Evolutionary conservation across 352 stramenopile genomes (phyloP).

Genomic region (Thraustochytrium sp.): DNA sequence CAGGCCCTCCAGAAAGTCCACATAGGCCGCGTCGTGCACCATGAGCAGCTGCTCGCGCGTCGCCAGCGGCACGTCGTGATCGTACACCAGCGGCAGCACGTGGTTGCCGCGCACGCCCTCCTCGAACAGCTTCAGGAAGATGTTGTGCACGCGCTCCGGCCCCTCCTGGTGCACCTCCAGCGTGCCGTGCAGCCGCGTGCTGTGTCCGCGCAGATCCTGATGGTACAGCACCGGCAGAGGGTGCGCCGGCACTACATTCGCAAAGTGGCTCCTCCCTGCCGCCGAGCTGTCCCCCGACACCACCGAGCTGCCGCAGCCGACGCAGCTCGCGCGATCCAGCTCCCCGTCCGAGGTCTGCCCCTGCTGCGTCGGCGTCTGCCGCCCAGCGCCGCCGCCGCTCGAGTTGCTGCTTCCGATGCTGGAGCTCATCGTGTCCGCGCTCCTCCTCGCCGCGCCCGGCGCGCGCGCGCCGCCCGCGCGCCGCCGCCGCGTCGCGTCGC

Average conservation of each 20-base stretch:
- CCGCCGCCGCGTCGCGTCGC: neutral
- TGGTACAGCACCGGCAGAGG: constrained; percentile 29
- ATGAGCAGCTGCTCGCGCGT: neutral
- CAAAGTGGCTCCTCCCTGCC: constrained; percentile 1
- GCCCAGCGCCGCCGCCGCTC: neutral
- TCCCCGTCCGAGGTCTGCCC: constrained; percentile 19
- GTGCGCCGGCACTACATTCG: neutral
- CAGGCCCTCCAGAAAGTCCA: constrained; percentile 29
- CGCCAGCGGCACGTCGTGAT: constrained; percentile 24
- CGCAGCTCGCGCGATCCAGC: constrained; percentile 28
- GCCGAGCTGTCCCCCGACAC: neutral
- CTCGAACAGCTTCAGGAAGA: constrained; percentile 10
- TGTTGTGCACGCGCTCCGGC: constrained; percentile 30
- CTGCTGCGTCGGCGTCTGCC: neutral
- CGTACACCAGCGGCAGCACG: neutral
- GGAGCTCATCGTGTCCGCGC: neutral
- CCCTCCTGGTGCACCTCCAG: constrained; percentile 31
- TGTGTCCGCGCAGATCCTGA: constrained; percentile 2
- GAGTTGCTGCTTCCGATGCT: constrained; percentile 18
- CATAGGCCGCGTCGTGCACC: constrained; percentile 27
- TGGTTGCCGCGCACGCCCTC: constrained; percentile 10
- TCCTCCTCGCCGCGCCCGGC: too few relatives aligned
- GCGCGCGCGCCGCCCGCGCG: too few relatives aligned
- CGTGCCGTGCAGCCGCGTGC: constrained; percentile 22
- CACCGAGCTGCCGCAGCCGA: constrained; percentile 8